Evolutionary conservation across 164 flowering plant species (phyloP).

Genomic region (Umbellularia californica): DNA sequence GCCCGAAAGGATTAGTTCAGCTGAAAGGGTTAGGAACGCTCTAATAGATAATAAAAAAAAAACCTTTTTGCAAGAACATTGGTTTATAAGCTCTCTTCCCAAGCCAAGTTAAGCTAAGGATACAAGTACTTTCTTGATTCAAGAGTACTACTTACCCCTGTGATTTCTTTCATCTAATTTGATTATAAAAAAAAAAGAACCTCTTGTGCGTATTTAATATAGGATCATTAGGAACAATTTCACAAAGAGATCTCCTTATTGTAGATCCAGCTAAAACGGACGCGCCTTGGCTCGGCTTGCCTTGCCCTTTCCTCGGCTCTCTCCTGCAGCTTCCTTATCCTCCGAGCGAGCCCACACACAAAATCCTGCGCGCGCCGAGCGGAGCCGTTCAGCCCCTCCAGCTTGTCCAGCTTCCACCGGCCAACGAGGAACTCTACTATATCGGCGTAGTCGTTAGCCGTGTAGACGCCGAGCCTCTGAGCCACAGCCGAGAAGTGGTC

Average conservation of each 20-base stretch:
- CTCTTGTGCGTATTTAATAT: too few relatives aligned
- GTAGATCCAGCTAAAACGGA: conserved; percentile 48
- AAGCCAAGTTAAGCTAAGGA: too few relatives aligned
- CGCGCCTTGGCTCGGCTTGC: conserved; percentile 9
- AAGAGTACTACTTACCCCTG: too few relatives aligned
- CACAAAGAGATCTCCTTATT: conserved; percentile 15
- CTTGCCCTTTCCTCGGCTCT: conserved; percentile 32
- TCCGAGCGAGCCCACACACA: conserved; percentile 43
- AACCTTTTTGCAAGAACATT: too few relatives aligned
- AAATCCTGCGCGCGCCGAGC: conserved; percentile 45
- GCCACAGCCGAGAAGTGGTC: conserved; percentile 53
- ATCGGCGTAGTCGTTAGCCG: conserved; percentile 55
- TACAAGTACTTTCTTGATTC: too few relatives aligned
- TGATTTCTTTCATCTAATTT: too few relatives aligned
- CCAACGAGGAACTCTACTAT: conserved; percentile 49
- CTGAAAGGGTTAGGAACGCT: too few relatives aligned
- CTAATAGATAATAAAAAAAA: too few relatives aligned
- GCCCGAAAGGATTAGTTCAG: too few relatives aligned
- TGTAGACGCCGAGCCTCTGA: conserved; percentile 57
- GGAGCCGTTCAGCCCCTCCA: conserved; percentile 41
- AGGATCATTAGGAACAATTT: too few relatives aligned
- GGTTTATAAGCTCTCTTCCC: too few relatives aligned
- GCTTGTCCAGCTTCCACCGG: conserved; percentile 42
- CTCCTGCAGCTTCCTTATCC: conserved; percentile 43
- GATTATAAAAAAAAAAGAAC: too few relatives aligned